phyloP scores from a whole-genome alignment of 169 alveolate species.

The Plasmodium gallinaceum region DNA sequence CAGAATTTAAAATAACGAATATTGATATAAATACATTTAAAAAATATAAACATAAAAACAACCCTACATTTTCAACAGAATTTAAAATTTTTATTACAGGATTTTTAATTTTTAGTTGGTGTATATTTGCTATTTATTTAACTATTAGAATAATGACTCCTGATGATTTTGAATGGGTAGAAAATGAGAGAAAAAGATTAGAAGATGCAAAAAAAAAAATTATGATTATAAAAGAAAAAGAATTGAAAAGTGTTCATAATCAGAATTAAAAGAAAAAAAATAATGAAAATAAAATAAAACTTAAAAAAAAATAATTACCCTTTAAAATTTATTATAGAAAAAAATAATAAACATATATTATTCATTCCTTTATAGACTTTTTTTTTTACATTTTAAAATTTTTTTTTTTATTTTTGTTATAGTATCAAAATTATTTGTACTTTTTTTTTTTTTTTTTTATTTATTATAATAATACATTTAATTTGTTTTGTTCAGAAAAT shows the following conservation, averaged over 20 bases:
- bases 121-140: conserved; percentile 81
- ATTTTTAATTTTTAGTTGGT: conserved; percentile 81
- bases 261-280: background rate
- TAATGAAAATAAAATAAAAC: background rate
- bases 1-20: conserved; percentile 56
- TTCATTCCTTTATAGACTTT: too few species aligned
- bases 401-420: too few species aligned
- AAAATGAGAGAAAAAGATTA: conserved; percentile 82
- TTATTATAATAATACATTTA: too few species aligned
- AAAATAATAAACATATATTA: too few species aligned
- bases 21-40: conserved; percentile 57
- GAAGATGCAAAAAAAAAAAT: conserved; percentile 85
- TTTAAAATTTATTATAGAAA: too few species aligned
- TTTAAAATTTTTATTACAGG: conserved; percentile 77
- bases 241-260: background rate
- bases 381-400: too few species aligned
- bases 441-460: too few species aligned
- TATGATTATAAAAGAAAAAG: conserved; percentile 49
- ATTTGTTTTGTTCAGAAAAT: too few species aligned
- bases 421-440: too few species aligned
- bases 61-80: conserved; percentile 68
- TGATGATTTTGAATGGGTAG: conserved; percentile 87
- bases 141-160: conserved; percentile 83
- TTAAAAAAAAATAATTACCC: background rate
- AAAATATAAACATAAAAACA: conserved; percentile 67